Evolutionary conservation across 768 basidiomycete species (phyloP), one percentile per base, ranked within the genome.

Genomic region (Hypholoma sublateritium): DNA sequence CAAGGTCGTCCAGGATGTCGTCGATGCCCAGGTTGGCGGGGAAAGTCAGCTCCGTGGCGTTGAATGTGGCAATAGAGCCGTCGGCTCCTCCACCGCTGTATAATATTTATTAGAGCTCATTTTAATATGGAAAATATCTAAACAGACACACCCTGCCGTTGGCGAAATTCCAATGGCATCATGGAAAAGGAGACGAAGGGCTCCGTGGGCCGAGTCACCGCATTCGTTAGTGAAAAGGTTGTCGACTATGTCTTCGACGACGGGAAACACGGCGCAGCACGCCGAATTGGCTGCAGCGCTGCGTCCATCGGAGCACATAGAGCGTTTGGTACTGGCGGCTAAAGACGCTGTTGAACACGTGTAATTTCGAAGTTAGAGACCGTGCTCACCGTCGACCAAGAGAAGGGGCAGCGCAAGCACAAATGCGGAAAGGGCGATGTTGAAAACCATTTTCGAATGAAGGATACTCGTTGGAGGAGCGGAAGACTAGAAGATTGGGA

Each of bases 1-100:
- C 67, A 58, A 77, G 70, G 1, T 56, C 64, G 2, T 70, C 70
- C 44, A 79, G 68, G 51, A 79, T 74, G 12, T 74, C 77, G 56
- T 78, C 75, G 39, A 76, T 70, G 14, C 80, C 79, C 22, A 57
- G 61, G 59, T 81, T 81, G 9, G 79, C 77, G 14, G 66, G 61
- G 66, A 76, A 82, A 5, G 60, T 54, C n/a, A 73, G 68, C 65
- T 82, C 81, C 49, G 74, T 72, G 6, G 72, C 68, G 24, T 65
- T 61, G 67, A 83, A 82, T 1, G 70, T 67, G 58, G 80, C 72
- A 57, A 82, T 75, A 12, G 80, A 81, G 36, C 80, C 81, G 56
- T 83, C 81, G 36, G 77, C 74, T 16, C 77, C 77, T 58, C 76
- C 75, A 53, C 75, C 73, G 44, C 74, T 74, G 47, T 13, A 34